Evolutionary conservation across 495 filamentous ascomycete genomes (phyloP).

Genomic region (Penicillium steckii): DNA sequence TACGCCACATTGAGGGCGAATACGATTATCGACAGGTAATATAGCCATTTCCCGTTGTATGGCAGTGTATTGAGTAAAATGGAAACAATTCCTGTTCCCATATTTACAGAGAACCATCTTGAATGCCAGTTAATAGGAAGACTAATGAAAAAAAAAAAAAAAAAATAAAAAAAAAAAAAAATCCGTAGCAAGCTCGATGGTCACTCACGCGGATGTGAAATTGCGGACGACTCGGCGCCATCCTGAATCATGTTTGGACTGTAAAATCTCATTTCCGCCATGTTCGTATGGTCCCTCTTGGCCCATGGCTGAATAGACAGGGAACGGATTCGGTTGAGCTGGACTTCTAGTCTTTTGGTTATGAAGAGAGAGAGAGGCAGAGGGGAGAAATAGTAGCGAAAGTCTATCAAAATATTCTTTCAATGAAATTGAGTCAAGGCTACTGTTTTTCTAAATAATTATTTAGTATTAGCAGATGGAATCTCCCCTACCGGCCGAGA

Average conservation of each 20-base stretch:
- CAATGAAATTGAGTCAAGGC: too few species aligned
- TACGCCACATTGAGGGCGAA: slow-evolving; percentile 55
- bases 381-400: too few species aligned
- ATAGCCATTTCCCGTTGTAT: slow-evolving; percentile 53
- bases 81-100: slow-evolving; percentile 66
- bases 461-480: too few species aligned
- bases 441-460: too few species aligned
- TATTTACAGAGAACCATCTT: slow-evolving; percentile 55
- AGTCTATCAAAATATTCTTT: too few species aligned
- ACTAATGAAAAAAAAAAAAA: too few species aligned
- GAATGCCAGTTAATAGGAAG: neutral
- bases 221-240: slow-evolving; percentile 49
- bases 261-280: neutral
- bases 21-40: slow-evolving; percentile 50
- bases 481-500: too few species aligned
- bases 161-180: too few species aligned
- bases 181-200: neutral
- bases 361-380: too few species aligned
- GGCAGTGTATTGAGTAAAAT: slow-evolving; percentile 58
- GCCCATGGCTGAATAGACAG: neutral
- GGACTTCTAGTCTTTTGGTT: too few species aligned
- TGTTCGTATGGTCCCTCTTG: neutral
- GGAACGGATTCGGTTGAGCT: neutral
- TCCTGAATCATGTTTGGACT: slow-evolving; percentile 33
- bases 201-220: slow-evolving; percentile 47